Percentiles rank a stretch among this genome's conserved stretches.
Evolutionary conservation across 306 rosid genomes (phyloP).

Genomic region (Inga oerstediana): DNA sequence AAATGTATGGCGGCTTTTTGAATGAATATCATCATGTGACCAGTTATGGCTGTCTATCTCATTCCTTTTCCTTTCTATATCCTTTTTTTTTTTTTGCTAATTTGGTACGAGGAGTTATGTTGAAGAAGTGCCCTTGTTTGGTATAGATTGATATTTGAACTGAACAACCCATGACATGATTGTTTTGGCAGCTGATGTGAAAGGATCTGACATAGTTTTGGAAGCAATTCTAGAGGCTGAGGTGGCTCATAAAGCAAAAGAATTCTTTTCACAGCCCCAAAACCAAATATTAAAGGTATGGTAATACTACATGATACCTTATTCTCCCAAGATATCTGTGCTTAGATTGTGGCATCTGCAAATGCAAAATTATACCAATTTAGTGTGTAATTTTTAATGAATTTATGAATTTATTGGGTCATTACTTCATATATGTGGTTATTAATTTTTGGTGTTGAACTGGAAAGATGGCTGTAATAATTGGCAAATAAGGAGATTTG

Average conservation of each 20-base stretch:
- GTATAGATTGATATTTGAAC: slow-evolving; percentile 29
- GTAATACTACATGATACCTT: slow-evolving; percentile 23
- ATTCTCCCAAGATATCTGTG: not conserved
- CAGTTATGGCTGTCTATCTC: slow-evolving; percentile 1
- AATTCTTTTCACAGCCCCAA: slow-evolving; percentile 76
- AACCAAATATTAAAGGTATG: slow-evolving; percentile 49
- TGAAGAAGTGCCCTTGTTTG: slow-evolving; percentile 14
- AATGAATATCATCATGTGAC: slow-evolving; percentile 14
- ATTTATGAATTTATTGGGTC: slow-evolving; percentile 23
- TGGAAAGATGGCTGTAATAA: not conserved
- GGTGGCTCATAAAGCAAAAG: slow-evolving; percentile 81
- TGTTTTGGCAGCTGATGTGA: slow-evolving; percentile 56
- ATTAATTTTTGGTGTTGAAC: not conserved
- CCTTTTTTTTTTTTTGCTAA: not conserved
- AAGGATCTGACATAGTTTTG: slow-evolving; percentile 74
- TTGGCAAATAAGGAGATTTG: not conserved
- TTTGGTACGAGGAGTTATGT: not conserved
- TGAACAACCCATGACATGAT: slow-evolving; percentile 31
- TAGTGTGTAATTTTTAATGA: slow-evolving; percentile 7
- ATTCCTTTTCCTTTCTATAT: not conserved
- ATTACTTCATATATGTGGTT: not conserved
- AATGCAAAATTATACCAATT: slow-evolving; percentile 15
- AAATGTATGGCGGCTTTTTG: slow-evolving; percentile 27
- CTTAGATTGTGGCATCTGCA: slow-evolving; percentile 24
- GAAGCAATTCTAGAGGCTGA: slow-evolving; percentile 92